Base-by-base conservation (phyloP, 768 basidiomycete genomes). In the Boletus vermiculosoides region DNA sequence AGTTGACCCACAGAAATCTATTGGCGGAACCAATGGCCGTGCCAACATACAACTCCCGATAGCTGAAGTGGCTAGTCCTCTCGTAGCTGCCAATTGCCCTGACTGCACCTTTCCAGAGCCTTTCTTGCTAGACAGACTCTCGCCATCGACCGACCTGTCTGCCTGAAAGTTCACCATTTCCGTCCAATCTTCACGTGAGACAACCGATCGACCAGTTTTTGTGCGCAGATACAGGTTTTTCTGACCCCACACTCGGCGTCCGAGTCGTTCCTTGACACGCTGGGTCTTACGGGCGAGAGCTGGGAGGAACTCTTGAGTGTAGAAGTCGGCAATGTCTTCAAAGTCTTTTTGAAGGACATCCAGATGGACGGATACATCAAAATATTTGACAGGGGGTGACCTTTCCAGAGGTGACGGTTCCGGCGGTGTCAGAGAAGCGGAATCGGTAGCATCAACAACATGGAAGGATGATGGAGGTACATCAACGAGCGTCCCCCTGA, bases 201-300 rank as follows among this genome's bases (percentile, higher is more conserved):
- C 62, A 2, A 60, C 56, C 23, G 71, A 58, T 37, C 80, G 78
- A 18, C 54, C 13, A 12, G 45, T 41, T 34, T 58, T 54, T n/a
- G 62, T 61, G 28, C 66, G 66, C 46, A 90, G 52, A 63, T 80
- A 92, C 4, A 92, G 61, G 52, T 83, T 73, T 68, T 81, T 83
- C 33, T 69, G 76, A 6, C 60, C 67, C 88, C 88, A 90, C 0
- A 92, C 82, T 12, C 90, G 83, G n/a, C 90, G 82, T 10, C 88
- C 88, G n/a, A 91, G 72, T 31, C 82, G 77, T 72, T 92, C 88
- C 71, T 90, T 90, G n/a, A 83, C 55, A 18, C 89, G 81, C 59
- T 86, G 82, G 3, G 75, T 74, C 18, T 76, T 81, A 11, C 87
- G 82, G 6, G 74, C 79, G 8, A 83, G 59, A 3, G 80, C 71